Evolutionary conservation across 495 filamentous ascomycete species (phyloP), one percentile per base, ranked within the genome.

Genomic region (Talaromyces trachyspermus): DNA sequence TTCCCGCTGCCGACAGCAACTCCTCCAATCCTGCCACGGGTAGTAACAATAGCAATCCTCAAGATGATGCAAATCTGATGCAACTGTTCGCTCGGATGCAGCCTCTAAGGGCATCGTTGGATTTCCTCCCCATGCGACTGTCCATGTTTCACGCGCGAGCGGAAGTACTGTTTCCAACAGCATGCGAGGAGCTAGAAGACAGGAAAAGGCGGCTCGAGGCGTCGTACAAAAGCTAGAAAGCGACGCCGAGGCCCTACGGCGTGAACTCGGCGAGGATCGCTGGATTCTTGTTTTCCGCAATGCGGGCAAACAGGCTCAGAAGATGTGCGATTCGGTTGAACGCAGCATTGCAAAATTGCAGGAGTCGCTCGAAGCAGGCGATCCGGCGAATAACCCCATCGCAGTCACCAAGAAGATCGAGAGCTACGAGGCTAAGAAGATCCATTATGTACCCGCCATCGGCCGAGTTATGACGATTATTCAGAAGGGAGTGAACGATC

Each of bases 61-160:
- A 85, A 53, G 86, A 95, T 45, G 88, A 95, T 55, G 84, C 84
- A 10, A 76, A 76, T 33, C 70, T 98, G 12, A 75, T 96, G 41
- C 88, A 84, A 4, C 65, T 98, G 32, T 95, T 96, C 66, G 92
- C 92, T 2, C 76, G 90, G 44, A 92, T 97, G 83, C 91, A 96
- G 57, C 92, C 92, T 2, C 70, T 98, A 24, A 76, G 89, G 33
- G 92, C 92, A 2, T 95, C 90, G 3, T 68, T 98, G 40, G 91
- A 96, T 63, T 97, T 98, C 57, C 69, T 98, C 29, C 92, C 92
- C n/a, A 96, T 97, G 91, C 74, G 90, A 40, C 66, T 98, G 1
- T 85, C 86, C 11, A 85, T 81, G 46, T 98, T 97, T 58, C 80
- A 89, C 48, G 64, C 71, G 0, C 77, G 90, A 49, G 92, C 87